Percentiles rank a stretch among this genome's conserved stretches.
phyloP scores from a whole-genome alignment of 495 filamentous ascomycete species.

The Monascus purpureus region DNA sequence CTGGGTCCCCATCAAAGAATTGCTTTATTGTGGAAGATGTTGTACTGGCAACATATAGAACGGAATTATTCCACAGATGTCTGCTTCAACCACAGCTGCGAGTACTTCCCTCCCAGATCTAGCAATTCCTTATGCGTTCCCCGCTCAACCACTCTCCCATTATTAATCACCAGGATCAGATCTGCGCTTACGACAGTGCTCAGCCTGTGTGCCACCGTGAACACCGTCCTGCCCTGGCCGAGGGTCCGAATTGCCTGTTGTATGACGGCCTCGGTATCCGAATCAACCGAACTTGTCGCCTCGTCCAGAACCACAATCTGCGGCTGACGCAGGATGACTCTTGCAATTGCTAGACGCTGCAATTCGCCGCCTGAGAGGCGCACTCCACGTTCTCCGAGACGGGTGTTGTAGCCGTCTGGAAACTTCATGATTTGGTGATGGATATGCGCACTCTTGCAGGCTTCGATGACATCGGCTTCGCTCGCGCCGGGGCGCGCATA shows the following conservation, averaged over 20 bases:
- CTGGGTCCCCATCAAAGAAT: too few relatives aligned
- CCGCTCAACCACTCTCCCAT: too few relatives aligned
- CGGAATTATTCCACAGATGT: too few relatives aligned
- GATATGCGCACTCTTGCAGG: constrained; percentile 65
- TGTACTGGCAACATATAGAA: too few relatives aligned
- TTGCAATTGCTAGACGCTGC: constrained; percentile 75
- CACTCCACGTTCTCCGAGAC: constrained; percentile 75
- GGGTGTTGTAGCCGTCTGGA: constrained; percentile 66
- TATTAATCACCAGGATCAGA: too few relatives aligned
- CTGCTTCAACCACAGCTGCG: too few relatives aligned
- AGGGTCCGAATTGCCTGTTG: constrained; percentile 59
- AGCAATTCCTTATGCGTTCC: too few relatives aligned
- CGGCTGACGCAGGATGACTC: constrained; percentile 75
- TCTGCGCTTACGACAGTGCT: too few relatives aligned
- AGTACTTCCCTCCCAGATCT: too few relatives aligned
- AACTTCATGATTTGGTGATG: constrained; percentile 75
- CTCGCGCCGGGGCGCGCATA: constrained; percentile 67
- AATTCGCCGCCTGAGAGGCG: constrained; percentile 76
- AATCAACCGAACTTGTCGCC: constrained; percentile 4
- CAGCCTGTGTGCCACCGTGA: constrained; percentile 47
- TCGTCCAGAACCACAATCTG: constrained; percentile 69
- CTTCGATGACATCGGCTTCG: constrained; percentile 60
- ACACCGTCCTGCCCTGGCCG: constrained; percentile 54
- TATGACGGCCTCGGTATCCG: constrained; percentile 66
- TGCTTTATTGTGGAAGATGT: too few relatives aligned